Conservation (phyloP, 805 yeast species). For the Starmerella sp. region DNA sequence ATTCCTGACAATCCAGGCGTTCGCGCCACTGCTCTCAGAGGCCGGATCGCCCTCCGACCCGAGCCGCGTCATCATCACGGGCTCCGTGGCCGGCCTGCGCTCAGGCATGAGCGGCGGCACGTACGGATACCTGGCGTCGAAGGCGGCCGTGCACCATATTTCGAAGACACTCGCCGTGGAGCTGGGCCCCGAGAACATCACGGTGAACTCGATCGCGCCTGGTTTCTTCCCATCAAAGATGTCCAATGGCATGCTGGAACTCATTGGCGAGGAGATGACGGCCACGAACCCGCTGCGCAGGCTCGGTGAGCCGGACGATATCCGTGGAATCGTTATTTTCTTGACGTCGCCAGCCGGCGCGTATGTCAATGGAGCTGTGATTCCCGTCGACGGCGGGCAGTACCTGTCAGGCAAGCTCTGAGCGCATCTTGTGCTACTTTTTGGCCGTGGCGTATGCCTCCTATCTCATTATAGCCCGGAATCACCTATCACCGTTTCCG, state of each 20-base stretch:
- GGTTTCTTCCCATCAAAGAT: constrained; percentile 69
- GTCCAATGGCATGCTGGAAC: constrained; percentile 52
- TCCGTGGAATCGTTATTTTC: constrained; percentile 45
- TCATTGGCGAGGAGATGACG: constrained; percentile 42
- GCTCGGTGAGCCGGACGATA: constrained; percentile 50
- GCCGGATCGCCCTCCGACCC: constrained; percentile 50
- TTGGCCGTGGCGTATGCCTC: not conserved
- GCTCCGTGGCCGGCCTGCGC: constrained; percentile 50
- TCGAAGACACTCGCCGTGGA: constrained; percentile 53
- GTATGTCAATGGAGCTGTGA: constrained; percentile 54
- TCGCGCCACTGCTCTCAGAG: constrained; percentile 44
- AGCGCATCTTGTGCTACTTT: not conserved
- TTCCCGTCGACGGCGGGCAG: constrained; percentile 64
- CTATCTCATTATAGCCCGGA: no score
- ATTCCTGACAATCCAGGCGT: constrained; percentile 51
- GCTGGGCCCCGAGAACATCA: constrained; percentile 55
- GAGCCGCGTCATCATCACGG: constrained; percentile 51
- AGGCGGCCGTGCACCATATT: constrained; percentile 63
- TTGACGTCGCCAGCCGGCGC: constrained; percentile 45
- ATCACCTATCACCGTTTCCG: no score
- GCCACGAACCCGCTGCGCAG: constrained; percentile 50
- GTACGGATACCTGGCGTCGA: constrained; percentile 62
- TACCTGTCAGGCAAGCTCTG: constrained; percentile 32
- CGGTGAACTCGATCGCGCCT: constrained; percentile 61
- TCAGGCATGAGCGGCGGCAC: constrained; percentile 39